A percentile compares a stretch with the other conserved stretches of the same genome.
Conservation (phyloP, 495 filamentous ascomycete species). For the Neurospora sp. region DNA sequence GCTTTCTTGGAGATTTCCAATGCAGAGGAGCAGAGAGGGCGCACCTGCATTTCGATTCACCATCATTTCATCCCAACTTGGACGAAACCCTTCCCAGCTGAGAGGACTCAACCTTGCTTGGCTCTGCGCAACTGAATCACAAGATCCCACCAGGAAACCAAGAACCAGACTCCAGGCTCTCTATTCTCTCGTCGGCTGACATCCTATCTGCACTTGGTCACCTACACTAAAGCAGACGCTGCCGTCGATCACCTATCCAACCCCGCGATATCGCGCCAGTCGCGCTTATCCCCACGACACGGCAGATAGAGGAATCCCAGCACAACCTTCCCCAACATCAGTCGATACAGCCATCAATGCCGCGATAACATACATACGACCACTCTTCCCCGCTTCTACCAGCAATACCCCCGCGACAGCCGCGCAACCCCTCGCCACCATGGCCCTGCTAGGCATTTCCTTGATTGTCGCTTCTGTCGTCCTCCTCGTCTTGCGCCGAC, state of each 20-base stretch:
- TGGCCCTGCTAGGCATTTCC: constrained; percentile 45
- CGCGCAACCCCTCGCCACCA: constrained; percentile 12
- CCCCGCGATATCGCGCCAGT: neutral
- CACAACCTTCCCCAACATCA: neutral
- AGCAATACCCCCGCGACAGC: constrained; percentile 4
- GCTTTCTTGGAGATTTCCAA: neutral
- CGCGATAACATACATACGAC: constrained; percentile 17
- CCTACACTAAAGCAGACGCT: neutral
- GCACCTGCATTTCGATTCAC: too few species aligned
- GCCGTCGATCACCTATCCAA: neutral
- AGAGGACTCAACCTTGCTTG: neutral
- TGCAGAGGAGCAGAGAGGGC: too few species aligned
- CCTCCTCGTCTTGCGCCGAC: constrained; percentile 38
- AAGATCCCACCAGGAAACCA: neutral
- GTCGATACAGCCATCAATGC: constrained; percentile 1
- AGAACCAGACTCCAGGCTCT: neutral
- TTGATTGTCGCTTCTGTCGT: constrained; percentile 44
- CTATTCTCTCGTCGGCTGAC: neutral
- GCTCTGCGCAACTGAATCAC: neutral
- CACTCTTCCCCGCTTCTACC: neutral
- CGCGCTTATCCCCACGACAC: neutral
- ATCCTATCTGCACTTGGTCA: neutral
- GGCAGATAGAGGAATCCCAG: neutral
- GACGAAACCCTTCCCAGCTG: neutral
- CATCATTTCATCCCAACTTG: neutral